Percentiles rank a stretch among this genome's conserved stretches.
Evolutionary conservation across 139 green algal species (phyloP).

Genomic region (Chlorella sp.): DNA sequence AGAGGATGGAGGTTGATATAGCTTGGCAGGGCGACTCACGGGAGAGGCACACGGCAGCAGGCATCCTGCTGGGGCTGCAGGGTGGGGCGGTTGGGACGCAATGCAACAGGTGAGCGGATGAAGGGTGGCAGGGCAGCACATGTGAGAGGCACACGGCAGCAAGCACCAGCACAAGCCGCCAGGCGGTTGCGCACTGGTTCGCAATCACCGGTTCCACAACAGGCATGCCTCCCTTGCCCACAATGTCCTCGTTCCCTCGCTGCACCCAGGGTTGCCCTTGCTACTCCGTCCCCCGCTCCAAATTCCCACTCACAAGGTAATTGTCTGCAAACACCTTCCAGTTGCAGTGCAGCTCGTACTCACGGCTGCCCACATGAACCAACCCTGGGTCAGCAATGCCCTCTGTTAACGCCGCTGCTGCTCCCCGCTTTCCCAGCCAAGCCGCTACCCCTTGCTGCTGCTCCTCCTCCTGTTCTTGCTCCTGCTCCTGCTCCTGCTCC

Average conservation of each 20-base stretch:
- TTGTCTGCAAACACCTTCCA: conserved; percentile 82
- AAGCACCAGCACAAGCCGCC: too few species aligned
- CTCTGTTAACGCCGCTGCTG: conserved; percentile 7
- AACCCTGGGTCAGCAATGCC: conserved; percentile 37
- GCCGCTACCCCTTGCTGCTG: background rate
- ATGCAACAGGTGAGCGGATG: background rate
- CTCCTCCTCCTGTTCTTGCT: background rate
- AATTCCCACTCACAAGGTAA: conserved; percentile 57
- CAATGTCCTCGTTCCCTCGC: background rate
- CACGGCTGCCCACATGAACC: conserved; percentile 47
- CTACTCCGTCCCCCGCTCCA: too few species aligned
- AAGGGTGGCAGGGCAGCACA: too few species aligned
- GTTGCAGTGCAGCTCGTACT: conserved; percentile 67
- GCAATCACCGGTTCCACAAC: too few species aligned
- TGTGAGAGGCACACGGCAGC: too few species aligned
- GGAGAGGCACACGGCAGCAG: background rate
- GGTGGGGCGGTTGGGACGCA: background rate
- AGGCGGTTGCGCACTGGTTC: too few species aligned
- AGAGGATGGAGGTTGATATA: too few species aligned
- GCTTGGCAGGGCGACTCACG: too few species aligned
- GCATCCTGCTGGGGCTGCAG: background rate
- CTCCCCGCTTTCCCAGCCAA: conserved; percentile 34
- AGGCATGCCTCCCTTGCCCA: background rate
- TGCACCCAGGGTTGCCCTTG: background rate
- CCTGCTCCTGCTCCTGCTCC: background rate